Percentiles rank a stretch among this genome's conserved stretches.
Evolutionary conservation across 345 rosid genomes (phyloP).

Genomic region (Dipteronia sinensis): DNA sequence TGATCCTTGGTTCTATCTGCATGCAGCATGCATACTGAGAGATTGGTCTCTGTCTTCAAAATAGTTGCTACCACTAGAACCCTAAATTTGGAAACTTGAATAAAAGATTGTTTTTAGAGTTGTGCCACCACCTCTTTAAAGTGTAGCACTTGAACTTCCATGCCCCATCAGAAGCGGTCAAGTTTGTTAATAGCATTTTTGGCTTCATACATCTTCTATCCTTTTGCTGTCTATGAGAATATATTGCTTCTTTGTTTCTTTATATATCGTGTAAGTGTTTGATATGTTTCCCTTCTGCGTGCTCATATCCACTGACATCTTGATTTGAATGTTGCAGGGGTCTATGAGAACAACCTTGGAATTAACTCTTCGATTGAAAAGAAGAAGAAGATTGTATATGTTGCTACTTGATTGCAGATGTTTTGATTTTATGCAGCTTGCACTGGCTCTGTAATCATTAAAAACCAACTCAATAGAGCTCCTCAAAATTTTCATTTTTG

Average conservation of each 20-base stretch:
- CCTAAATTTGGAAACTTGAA: neutral
- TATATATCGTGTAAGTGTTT: neutral
- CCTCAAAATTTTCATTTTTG: neutral
- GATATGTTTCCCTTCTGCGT: neutral
- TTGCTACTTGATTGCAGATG: neutral
- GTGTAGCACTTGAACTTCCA: neutral
- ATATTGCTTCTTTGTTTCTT: neutral
- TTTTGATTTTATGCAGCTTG: neutral
- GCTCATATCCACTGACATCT: neutral
- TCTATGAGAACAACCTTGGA: conserved; percentile 24
- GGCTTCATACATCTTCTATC: neutral
- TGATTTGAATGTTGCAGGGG: conserved; percentile 39
- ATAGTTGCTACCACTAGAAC: neutral
- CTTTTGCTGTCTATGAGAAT: neutral
- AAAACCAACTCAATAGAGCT: neutral
- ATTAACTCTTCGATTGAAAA: neutral
- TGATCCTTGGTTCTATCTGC: neutral
- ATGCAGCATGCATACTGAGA: neutral
- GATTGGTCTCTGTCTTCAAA: neutral
- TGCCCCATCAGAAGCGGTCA: neutral
- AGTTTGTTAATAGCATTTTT: neutral
- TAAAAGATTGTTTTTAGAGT: neutral
- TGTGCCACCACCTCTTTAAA: neutral
- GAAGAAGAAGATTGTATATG: neutral
- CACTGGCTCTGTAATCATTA: conserved; percentile 11